Evolutionary conservation across 176 grass and related monocot genomes (phyloP), one percentile per base, ranked within the genome.

Genomic region (Alopecurus myosuroides): DNA sequence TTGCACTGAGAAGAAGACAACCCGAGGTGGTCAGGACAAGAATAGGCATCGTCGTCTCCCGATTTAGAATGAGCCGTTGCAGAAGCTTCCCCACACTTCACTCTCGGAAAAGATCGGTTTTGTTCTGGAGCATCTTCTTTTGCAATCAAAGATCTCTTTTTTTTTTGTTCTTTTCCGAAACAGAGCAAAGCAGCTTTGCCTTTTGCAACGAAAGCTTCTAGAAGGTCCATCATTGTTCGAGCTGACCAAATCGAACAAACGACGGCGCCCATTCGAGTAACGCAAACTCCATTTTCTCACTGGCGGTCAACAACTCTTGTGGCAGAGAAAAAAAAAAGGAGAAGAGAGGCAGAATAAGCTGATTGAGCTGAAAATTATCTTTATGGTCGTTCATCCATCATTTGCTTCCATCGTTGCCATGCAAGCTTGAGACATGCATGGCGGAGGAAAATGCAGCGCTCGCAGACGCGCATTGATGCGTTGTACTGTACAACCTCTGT

Each of bases 161-260:
- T 9, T 44, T 12, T 44, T 41, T 20, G 17, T 6, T 12, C 6
- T 18, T 41, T 51, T 26, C 15, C 11, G 7, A 0, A 28, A 14
- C 14, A 73, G 15, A 82, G 49, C 6, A 22, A 82, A 71, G 17
- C 66, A 71, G 23, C 23, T 30, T 48, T 13, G 50, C 25, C 22
- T 46, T 71, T 58, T 45, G 29, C 60, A 18, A 26, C 50, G 50
- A 86, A 40, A 13, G 3, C 9, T 85, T 89, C 83, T 82, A 82
- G 77, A 80, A 44, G 5, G n/a, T 34, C 69, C 6, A 11, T 17
- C 69, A 3, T 31, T 9, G 9, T 37, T 55, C 42, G 36, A n/a
- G 33, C 39, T 29, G n/a, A 67, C 11, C 48, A 29, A 1, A 53
- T 44, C 34, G 42, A 15, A 34, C 49, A 12, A 74, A 77, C 40